Base-by-base conservation (phyloP, 768 basidiomycete genomes). In the Cantharellus anzutake region DNA sequence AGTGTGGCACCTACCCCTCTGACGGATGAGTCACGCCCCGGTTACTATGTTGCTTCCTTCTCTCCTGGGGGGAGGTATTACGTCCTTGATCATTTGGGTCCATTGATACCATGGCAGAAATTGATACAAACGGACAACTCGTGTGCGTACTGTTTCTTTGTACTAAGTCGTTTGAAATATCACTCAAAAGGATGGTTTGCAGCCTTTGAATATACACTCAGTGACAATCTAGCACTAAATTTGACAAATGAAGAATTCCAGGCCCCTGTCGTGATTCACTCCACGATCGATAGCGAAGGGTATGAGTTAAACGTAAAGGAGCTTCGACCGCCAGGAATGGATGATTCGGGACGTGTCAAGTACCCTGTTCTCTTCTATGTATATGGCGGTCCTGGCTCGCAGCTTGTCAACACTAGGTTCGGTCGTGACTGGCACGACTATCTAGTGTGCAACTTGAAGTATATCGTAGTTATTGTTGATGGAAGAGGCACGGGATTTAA, bases 401-500 rank as follows among this genome's bases (percentile, higher is more conserved):
- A 99, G 67, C 70, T 76, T 62, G 87, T 93, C 38, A 73, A 82
- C 67, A 71, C 80, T 16, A 71, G 70, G 39, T 98, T 79, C 70
- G 65, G 66, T 11, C 78, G 83, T 35, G 85, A 86, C 70, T 98
- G 90, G 89, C 82, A 91, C 63, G 78, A 88, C 60, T 94, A 85
- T 70, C 75, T 96, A 42, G 86, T 83, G 7, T 83, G 86, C 65
- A 78, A 79, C 29, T 72, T 88, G 57, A 80, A 87, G 64, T 94
- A 92, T 68, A 76, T 99, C 42, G 75, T 93, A 41, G 88, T 99
- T 59, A 72, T 78, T 42, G 86, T 97, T 42, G 96, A 99, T 67
- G 91, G 91, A 0, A 80, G 96, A 20, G 96, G 94, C 0, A 99
- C 94, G 0, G 94, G 94, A 2, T 89, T 75, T 73, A 88, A 85